phyloP scores from a whole-genome alignment of 164 flowering plant genomes.

The Aristolochia contorta region DNA sequence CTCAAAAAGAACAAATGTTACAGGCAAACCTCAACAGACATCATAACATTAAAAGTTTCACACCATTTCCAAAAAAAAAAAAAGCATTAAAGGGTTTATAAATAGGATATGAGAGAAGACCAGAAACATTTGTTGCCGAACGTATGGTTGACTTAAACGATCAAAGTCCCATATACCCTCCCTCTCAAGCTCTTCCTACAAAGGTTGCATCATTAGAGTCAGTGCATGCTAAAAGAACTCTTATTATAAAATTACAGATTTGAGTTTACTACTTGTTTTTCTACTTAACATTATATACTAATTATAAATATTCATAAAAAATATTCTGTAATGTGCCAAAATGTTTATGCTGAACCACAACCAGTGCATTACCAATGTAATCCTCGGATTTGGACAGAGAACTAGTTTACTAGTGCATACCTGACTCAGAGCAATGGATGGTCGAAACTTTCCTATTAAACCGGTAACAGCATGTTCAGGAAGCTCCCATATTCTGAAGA shows the following conservation, averaged over 20 bases:
- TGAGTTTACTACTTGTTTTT: too few relatives aligned
- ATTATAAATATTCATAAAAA: too few relatives aligned
- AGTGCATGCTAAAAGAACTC: too few relatives aligned
- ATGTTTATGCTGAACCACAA: too few relatives aligned
- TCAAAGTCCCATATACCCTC: conserved; percentile 93
- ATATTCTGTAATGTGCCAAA: too few relatives aligned
- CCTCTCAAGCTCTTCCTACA: conserved; percentile 88
- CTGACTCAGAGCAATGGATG: conserved; percentile 93
- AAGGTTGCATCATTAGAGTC: background rate
- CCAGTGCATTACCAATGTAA: too few relatives aligned
- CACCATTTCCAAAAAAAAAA: too few relatives aligned
- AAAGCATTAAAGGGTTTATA: too few relatives aligned
- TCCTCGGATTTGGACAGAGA: too few relatives aligned
- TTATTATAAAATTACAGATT: too few relatives aligned
- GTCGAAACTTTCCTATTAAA: conserved; percentile 85
- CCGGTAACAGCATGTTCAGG: conserved; percentile 93
- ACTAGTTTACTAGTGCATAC: conserved; percentile 18
- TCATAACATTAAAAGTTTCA: background rate
- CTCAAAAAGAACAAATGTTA: background rate
- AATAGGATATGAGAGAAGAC: conserved; percentile 17
- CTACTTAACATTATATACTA: too few relatives aligned
- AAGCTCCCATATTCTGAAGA: conserved; percentile 98
- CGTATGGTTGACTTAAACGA: conserved; percentile 72
- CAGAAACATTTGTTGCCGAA: conserved; percentile 53
- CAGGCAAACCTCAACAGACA: background rate